Evolutionary conservation across 2,329 filamentous ascomycete genomes (phyloP).

Genomic region (Colletotrichum paranaense): DNA sequence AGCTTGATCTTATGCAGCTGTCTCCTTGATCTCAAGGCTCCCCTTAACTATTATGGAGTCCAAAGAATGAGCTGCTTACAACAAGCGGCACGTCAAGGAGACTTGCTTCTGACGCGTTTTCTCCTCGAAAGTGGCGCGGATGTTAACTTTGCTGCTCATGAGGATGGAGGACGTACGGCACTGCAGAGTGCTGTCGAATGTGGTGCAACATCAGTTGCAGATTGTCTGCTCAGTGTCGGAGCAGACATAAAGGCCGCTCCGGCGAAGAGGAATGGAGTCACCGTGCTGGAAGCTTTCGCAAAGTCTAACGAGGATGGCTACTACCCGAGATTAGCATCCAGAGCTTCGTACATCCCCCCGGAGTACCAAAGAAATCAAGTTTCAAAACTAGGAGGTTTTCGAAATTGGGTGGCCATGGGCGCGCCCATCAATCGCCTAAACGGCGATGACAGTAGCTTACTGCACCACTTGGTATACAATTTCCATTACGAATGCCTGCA

Average conservation of each 20-base stretch:
- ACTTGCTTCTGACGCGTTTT: not conserved
- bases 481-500: not conserved
- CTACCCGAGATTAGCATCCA: no score
- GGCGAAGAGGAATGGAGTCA: not conserved
- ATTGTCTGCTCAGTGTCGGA: not conserved
- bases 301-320: no score
- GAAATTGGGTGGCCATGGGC: not conserved
- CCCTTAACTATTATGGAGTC: not conserved
- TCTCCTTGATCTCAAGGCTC: no score
- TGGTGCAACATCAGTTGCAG: accelerated
- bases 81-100: accelerated
- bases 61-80: not conserved
- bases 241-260: not conserved
- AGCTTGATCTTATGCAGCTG: no score
- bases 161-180: not conserved
- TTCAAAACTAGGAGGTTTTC: not conserved
- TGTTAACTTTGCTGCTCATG: not conserved
- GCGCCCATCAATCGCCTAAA: not conserved
- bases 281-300: not conserved
- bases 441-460: not conserved
- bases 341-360: no score
- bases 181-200: not conserved
- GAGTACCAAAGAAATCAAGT: no score
- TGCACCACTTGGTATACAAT: not conserved
- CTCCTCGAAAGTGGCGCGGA: not conserved